Base-by-base conservation (phyloP, 1,139 yeast genomes). In the Candida sp. region DNA sequence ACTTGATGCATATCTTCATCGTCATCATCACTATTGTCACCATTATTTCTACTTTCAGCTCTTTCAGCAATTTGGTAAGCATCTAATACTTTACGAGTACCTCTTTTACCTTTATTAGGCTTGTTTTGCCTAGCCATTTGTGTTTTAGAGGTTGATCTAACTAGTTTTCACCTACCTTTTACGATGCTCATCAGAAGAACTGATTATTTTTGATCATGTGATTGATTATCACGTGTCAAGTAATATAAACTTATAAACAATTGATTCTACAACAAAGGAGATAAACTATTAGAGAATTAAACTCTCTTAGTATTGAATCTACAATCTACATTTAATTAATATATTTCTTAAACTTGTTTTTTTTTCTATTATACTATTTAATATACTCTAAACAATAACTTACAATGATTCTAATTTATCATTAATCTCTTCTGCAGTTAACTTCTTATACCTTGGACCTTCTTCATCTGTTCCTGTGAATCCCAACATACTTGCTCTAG, bases 401-500 rank as follows among this genome's bases (percentile, higher is more conserved):
- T 75, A 91, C 73, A 91, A 79, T 47, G 97, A 89, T 56, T 90
- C 97, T 61, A 93, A 77, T 68, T 97, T 84, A 71, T 93, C 99
- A 65, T 90, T 88, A 59, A 93, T 88, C 69, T 93, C 98, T 66
- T 91, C 96, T 9, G 95, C 76, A 27, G 91, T 69, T 56, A 93
- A 77, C 61, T 85, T 87, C 62, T 84, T 84, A 67, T 87, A 90
- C 58, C 98, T 77, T 46, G 99, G 98, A 11, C 99, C 98, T 43
- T 67, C 70, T 23, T 77, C 83, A 45, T 74, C 77, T n/a, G 89
- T 90, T 45, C 98, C 98, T 57, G 79, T 79, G 66, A 84, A 89
- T 0, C 97, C 97, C 54, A 91, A 77, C 60, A 84, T 62, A 45
- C 85, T 84, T 49, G 87, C 90, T 56, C 89, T 86, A 36, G 96